Percentiles rank a stretch among this genome's conserved stretches.
These are phyloP conservation scores for Xylaria sp. DNA, from an alignment of 2,329 filamentous ascomycete species.

Conservation along the genomic window DNA sequence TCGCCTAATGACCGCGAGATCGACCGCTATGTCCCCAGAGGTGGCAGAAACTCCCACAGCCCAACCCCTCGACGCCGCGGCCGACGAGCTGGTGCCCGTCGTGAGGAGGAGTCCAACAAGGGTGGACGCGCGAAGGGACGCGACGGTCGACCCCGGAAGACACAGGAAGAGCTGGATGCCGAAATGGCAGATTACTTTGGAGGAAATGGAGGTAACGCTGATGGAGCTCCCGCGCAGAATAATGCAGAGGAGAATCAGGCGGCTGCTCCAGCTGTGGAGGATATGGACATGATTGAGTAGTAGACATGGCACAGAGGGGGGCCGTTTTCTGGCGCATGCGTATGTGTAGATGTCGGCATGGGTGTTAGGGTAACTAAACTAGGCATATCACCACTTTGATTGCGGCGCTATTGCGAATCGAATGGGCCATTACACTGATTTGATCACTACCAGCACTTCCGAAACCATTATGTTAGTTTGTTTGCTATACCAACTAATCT, in stretches of 20 bases:
- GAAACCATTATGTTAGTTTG: background rate
- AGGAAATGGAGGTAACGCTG: constrained; percentile 33
- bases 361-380: background rate
- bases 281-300: constrained; percentile 65
- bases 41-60: constrained; percentile 52
- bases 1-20: constrained; percentile 61
- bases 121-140: constrained; percentile 39
- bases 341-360: background rate
- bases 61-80: constrained; percentile 49
- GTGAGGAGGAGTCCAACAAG: constrained; percentile 37
- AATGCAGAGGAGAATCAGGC: constrained; percentile 19
- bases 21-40: constrained; percentile 72
- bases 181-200: constrained; percentile 95
- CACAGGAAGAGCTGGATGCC: constrained; percentile 86
- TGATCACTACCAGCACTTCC: background rate
- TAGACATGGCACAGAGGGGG: background rate
- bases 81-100: constrained; percentile 41
- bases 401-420: background rate
- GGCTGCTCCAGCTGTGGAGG: constrained; percentile 39
- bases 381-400: background rate
- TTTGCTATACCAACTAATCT: background rate
- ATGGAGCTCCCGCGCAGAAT: constrained; percentile 36
- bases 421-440: background rate
- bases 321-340: background rate
- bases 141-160: constrained; percentile 68